Percentiles rank a stretch among this genome's conserved stretches.
These are phyloP conservation scores for Cercospora berteroae DNA, from an alignment of 2,329 filamentous ascomycete species.

Conservation along the genomic window DNA sequence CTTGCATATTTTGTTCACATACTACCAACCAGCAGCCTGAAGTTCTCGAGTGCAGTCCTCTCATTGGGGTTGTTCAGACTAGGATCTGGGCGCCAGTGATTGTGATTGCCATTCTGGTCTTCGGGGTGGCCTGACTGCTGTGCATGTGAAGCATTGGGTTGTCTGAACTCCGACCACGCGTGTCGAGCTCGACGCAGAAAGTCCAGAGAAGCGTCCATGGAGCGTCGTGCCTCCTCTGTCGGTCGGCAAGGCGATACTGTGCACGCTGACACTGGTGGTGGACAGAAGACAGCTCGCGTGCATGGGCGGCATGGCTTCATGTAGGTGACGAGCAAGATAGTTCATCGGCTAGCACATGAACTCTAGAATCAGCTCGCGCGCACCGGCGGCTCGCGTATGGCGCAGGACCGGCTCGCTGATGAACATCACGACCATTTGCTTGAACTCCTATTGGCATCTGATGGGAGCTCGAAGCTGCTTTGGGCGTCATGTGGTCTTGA, in stretches of 20 bases:
- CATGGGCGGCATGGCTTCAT: conserved; percentile 2
- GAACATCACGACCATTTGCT: neutral
- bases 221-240: neutral
- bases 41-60: conserved; percentile 14
- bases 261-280: neutral
- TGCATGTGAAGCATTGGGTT: conserved; percentile 8
- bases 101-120: neutral
- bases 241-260: neutral
- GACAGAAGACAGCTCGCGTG: neutral
- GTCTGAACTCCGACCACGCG: conserved; percentile 23
- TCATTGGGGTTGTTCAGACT: conserved; percentile 9
- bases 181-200: conserved; percentile 20
- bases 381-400: neutral
- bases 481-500: neutral
- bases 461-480: neutral
- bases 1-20: neutral
- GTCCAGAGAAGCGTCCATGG: conserved; percentile 23
- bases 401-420: neutral
- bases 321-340: neutral
- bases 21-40: conserved; percentile 25
- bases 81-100: conserved; percentile 6
- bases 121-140: neutral
- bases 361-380: neutral
- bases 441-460: neutral
- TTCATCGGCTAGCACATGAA: neutral